Conservation (phyloP, 768 basidiomycete species). For the Tricholoma matsutake region DNA sequence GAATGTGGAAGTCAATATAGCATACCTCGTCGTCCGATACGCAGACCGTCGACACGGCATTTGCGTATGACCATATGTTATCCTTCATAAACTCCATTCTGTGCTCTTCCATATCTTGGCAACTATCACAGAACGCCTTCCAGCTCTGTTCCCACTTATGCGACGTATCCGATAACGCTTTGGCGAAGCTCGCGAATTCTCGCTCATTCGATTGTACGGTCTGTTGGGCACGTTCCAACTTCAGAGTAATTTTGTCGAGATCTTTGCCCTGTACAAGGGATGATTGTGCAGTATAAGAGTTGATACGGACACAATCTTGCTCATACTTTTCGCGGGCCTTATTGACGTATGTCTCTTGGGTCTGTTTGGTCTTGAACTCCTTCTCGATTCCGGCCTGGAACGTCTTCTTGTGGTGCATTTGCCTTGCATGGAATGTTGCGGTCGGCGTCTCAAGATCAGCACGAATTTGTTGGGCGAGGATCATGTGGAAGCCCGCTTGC, state of each 20-base stretch:
- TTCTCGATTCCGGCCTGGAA: constrained; percentile 83
- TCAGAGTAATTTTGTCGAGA: constrained; percentile 82
- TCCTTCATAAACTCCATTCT: constrained; percentile 94
- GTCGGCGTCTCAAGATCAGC: constrained; percentile 70
- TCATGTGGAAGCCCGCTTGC: constrained; percentile 69
- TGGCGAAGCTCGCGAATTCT: constrained; percentile 87
- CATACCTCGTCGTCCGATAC: constrained; percentile 92
- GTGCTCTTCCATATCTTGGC: constrained; percentile 95
- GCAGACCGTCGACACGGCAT: constrained; percentile 93
- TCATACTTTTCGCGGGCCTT: constrained; percentile 95
- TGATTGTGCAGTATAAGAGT: constrained; percentile 89
- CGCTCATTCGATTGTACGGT: constrained; percentile 89
- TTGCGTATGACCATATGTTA: constrained; percentile 94
- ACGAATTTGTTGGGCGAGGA: constrained; percentile 72
- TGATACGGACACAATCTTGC: constrained; percentile 87
- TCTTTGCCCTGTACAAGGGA: constrained; percentile 92
- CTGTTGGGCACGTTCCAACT: constrained; percentile 87
- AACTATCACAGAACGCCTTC: constrained; percentile 91
- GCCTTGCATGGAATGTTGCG: constrained; percentile 56
- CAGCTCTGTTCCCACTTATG: constrained; percentile 91
- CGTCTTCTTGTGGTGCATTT: constrained; percentile 69
- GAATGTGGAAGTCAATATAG: constrained; percentile 5
- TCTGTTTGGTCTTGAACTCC: constrained; percentile 84
- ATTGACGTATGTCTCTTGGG: constrained; percentile 79
- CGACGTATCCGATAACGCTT: constrained; percentile 72